phyloP scores from a whole-genome alignment of 2,329 filamentous ascomycete genomes.

The Aotearoamyces nothofagi region DNA sequence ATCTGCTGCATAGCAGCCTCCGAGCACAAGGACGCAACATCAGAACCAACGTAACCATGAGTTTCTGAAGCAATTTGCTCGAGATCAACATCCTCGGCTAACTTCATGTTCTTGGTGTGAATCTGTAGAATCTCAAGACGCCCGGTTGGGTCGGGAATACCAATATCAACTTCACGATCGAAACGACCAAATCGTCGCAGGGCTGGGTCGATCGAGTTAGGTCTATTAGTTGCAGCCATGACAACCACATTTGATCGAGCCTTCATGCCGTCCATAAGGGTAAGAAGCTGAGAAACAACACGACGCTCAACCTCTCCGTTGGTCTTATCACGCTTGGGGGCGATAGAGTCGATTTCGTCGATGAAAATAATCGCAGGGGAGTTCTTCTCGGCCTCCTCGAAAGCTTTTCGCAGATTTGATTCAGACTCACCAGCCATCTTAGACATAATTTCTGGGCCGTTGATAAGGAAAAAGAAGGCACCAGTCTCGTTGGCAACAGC shows the following conservation, averaged over 20 bases:
- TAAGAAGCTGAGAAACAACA: conserved; percentile 92
- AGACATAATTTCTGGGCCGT: conserved; percentile 98
- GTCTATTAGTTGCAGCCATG: conserved; percentile 97
- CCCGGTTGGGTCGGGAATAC: conserved; percentile 92
- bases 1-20: conserved; percentile 99
- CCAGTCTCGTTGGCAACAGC: conserved; percentile 98
- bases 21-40: conserved; percentile 95
- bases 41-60: conserved; percentile 96
- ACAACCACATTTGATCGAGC: conserved; percentile 96
- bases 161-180: conserved; percentile 97
- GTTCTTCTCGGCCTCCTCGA: conserved; percentile 99
- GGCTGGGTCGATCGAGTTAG: conserved; percentile 96
- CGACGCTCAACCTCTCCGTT: conserved; percentile 97
- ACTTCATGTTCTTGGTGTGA: conserved; percentile 99
- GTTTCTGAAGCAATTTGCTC: conserved; percentile 96
- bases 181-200: conserved; percentile 97
- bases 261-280: conserved; percentile 99
- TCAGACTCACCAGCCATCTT: conserved; percentile 99
- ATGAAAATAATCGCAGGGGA: conserved; percentile 99
- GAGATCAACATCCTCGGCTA: conserved; percentile 89
- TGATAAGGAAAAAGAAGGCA: conserved; percentile 99
- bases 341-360: conserved; percentile 98
- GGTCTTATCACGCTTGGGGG: conserved; percentile 98
- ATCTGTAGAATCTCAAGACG: conserved; percentile 98
- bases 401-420: conserved; percentile 96